These are phyloP conservation scores for Helianthus tuberosus DNA, from an alignment of 129 eudicot species.

Conservation along the genomic window DNA sequence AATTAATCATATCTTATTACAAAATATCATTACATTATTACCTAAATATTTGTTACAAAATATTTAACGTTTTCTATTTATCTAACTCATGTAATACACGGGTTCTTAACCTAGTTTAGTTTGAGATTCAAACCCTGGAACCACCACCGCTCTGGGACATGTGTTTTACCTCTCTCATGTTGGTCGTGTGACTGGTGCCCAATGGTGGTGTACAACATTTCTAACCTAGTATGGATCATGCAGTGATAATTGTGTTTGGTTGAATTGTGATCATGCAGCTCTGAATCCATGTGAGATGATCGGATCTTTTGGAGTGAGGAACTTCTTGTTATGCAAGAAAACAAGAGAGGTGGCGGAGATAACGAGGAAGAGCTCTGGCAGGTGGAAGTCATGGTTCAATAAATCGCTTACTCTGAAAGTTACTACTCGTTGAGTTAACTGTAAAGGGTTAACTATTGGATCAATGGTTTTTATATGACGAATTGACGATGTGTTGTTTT, in stretches of 20 bases:
- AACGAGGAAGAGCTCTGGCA: slow-evolving; percentile 40
- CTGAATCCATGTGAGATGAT: slow-evolving; percentile 75
- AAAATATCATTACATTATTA: too few species aligned
- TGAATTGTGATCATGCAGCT: slow-evolving; percentile 42
- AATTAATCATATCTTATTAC: too few species aligned
- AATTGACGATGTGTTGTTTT: not conserved
- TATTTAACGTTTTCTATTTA: too few species aligned
- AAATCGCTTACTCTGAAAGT: slow-evolving; percentile 54
- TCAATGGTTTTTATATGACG: not conserved
- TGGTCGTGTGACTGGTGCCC: too few species aligned
- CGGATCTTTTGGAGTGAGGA: slow-evolving; percentile 70
- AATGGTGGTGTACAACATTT: too few species aligned
- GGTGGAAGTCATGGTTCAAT: slow-evolving; percentile 73
- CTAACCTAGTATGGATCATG: too few species aligned
- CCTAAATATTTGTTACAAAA: too few species aligned
- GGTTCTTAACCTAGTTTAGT: too few species aligned
- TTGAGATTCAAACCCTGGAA: too few species aligned
- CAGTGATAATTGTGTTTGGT: not conserved
- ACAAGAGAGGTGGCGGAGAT: slow-evolving; percentile 36
- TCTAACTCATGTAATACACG: too few species aligned
- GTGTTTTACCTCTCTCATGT: too few species aligned
- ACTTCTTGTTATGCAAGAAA: slow-evolving; percentile 82
- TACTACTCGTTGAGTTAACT: slow-evolving; percentile 41
- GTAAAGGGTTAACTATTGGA: not conserved
- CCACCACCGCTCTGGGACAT: too few species aligned